These are phyloP conservation scores for Fusarium ramigenum DNA, from an alignment of 2,329 filamentous ascomycete species.

Conservation along the genomic window DNA sequence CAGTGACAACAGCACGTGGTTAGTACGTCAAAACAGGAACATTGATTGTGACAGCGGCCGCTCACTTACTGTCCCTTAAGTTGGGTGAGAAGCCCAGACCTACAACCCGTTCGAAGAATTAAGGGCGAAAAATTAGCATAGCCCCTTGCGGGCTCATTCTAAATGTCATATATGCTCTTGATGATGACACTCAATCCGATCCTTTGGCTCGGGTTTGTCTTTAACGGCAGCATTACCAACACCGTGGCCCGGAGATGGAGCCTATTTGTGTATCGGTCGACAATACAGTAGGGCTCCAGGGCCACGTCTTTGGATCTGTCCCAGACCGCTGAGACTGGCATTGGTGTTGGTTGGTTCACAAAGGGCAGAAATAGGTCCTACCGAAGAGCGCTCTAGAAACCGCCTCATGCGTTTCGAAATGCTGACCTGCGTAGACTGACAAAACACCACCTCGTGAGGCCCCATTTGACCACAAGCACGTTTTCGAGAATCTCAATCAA, in stretches of 20 bases:
- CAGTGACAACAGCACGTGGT: background rate
- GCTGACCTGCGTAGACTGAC: background rate
- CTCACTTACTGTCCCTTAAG: background rate
- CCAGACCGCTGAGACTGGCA: background rate
- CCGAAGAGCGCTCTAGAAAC: conserved; percentile 11
- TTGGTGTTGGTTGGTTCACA: conserved; percentile 18
- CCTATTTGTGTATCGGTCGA: background rate
- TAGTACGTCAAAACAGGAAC: conserved; percentile 1
- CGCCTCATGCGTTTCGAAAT: background rate
- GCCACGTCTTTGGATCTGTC: conserved; percentile 3
- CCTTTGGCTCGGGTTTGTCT: background rate
- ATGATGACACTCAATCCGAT: background rate
- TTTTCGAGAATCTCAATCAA: background rate
- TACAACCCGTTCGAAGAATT: background rate
- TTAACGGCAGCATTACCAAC: background rate
- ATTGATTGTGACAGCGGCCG: background rate
- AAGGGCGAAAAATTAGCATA: background rate
- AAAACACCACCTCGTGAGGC: background rate
- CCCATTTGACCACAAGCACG: background rate
- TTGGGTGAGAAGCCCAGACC: conserved; percentile 21
- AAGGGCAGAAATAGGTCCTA: background rate
- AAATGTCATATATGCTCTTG: background rate
- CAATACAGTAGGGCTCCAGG: background rate
- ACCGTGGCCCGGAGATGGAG: background rate
- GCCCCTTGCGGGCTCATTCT: conserved; percentile 5